phyloP scores from a whole-genome alignment of 495 filamentous ascomycete species.

The Penicillium pulvis region DNA sequence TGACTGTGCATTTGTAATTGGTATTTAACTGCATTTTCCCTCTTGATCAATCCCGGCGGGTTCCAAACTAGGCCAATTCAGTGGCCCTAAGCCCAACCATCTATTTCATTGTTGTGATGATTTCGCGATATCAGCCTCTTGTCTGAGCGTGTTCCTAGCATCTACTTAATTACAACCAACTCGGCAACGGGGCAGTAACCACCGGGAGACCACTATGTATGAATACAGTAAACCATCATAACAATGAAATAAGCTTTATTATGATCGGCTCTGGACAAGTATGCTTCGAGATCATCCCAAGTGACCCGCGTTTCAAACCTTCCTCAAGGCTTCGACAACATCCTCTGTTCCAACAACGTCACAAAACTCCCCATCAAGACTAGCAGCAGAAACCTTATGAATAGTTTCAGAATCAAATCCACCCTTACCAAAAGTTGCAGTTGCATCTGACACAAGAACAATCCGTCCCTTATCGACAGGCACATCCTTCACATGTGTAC shows the following conservation, averaged over 20 bases:
- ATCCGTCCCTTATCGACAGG: constrained; percentile 42
- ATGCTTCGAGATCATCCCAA: not conserved
- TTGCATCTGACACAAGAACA: constrained; percentile 50
- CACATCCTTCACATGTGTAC: constrained; percentile 21
- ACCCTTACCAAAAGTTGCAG: constrained; percentile 48
- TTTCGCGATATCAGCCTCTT: too few relatives aligned
- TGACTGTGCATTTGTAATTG: constrained; percentile 3
- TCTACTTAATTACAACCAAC: too few relatives aligned
- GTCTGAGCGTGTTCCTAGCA: too few relatives aligned
- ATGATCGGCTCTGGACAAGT: not conserved
- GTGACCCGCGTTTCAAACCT: not conserved
- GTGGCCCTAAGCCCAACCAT: not conserved
- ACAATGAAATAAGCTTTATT: too few relatives aligned
- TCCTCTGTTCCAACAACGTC: constrained; percentile 42
- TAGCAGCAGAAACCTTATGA: constrained; percentile 48
- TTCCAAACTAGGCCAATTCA: not conserved
- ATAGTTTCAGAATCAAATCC: constrained; percentile 50
- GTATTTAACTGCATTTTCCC: constrained; percentile 1
- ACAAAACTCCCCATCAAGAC: constrained; percentile 51
- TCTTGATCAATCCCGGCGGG: not conserved
- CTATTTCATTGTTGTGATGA: too few relatives aligned
- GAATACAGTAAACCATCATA: too few relatives aligned
- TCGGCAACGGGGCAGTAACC: too few relatives aligned
- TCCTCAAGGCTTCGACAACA: constrained; percentile 33
- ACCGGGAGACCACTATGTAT: too few relatives aligned